These are phyloP conservation scores for Cardamine chenopodiifolia DNA, from an alignment of 345 rosid species.

Conservation along the genomic window DNA sequence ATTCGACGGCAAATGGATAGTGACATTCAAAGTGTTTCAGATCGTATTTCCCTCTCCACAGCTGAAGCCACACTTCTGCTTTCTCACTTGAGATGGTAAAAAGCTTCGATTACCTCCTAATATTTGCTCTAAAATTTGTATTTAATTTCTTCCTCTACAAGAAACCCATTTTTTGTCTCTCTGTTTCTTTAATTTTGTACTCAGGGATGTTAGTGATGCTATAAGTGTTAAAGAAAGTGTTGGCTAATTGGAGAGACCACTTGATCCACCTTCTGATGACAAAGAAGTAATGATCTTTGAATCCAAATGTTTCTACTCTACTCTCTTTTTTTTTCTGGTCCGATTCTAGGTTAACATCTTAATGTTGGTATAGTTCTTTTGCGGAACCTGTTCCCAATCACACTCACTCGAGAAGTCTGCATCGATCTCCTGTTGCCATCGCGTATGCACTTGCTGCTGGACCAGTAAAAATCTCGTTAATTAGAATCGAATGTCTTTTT, in stretches of 20 bases:
- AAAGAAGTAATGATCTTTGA: constrained; percentile 5
- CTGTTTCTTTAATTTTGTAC: neutral
- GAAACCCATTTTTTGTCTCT: constrained; percentile 2
- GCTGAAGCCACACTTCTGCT: constrained; percentile 34
- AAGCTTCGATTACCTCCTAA: neutral
- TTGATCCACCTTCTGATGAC: constrained; percentile 17
- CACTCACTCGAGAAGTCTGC: constrained; percentile 4
- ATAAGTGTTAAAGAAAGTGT: constrained; percentile 11
- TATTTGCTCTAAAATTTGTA: neutral
- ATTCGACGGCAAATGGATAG: constrained; percentile 6
- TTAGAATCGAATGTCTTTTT: too few relatives aligned
- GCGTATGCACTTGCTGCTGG: constrained; percentile 40
- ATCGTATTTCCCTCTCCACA: constrained; percentile 17
- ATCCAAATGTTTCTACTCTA: neutral
- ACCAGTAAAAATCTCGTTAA: constrained; percentile 11
- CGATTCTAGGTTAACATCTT: too few relatives aligned
- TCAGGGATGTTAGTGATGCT: constrained; percentile 22
- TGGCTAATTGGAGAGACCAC: constrained; percentile 28
- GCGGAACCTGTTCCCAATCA: neutral
- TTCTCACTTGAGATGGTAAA: constrained; percentile 17
- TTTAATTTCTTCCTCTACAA: constrained; percentile 11
- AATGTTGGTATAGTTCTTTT: constrained; percentile 9
- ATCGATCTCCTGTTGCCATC: constrained; percentile 41
- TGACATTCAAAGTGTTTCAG: constrained; percentile 13
- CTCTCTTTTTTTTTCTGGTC: neutral